phyloP scores from a whole-genome alignment of 164 flowering plant genomes.

The Akebia trifoliata region DNA sequence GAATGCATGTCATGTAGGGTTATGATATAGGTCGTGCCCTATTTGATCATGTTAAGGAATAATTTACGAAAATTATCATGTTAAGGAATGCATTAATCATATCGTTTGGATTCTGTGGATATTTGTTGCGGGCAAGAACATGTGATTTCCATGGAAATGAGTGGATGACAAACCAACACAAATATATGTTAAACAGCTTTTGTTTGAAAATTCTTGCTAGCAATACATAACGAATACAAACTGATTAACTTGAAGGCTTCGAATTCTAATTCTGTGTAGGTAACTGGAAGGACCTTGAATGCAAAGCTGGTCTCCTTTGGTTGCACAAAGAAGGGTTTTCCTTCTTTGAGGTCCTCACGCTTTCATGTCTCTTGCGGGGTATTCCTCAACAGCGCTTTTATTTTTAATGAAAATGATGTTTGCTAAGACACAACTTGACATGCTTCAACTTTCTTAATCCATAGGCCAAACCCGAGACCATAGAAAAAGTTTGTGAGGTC shows the following conservation, averaged over 20 bases:
- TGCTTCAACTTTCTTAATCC: not conserved
- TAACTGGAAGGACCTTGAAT: conserved; percentile 19
- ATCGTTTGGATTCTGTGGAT: too few species aligned
- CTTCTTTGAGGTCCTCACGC: conserved; percentile 31
- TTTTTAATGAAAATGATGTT: too few species aligned
- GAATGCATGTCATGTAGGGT: too few species aligned
- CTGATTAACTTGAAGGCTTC: not conserved
- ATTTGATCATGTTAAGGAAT: too few species aligned
- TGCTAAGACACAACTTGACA: too few species aligned
- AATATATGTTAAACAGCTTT: not conserved
- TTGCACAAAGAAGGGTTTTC: conserved; percentile 28
- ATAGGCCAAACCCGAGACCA: conserved; percentile 77
- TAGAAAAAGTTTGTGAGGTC: conserved; percentile 51
- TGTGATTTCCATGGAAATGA: too few species aligned
- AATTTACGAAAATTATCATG: too few species aligned
- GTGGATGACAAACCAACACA: too few species aligned
- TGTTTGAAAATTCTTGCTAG: not conserved
- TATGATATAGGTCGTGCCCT: too few species aligned
- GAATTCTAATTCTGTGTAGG: conserved; percentile 19
- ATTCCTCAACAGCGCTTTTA: too few species aligned
- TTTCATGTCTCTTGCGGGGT: conserved; percentile 37
- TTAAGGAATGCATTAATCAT: too few species aligned
- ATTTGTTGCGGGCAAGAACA: too few species aligned
- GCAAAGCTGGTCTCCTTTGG: conserved; percentile 22
- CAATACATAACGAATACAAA: not conserved